Base-by-base conservation (phyloP, 805 yeast species). In the Candida ascalaphidarum region DNA sequence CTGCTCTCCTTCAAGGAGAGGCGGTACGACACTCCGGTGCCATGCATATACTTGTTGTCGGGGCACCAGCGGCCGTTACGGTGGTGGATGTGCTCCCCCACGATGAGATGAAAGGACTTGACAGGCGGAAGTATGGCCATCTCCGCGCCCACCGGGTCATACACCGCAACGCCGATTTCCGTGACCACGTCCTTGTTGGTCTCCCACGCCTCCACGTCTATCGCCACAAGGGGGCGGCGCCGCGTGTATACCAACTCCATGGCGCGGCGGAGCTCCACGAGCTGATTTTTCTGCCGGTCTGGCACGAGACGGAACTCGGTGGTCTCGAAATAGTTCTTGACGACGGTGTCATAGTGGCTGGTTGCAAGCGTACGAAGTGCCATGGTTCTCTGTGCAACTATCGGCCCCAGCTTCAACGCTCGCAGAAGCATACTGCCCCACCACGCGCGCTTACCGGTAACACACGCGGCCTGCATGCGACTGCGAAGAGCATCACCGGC, bases 201-300 rank as follows among this genome's bases (percentile, higher is more conserved):
- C 22, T 49, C 55, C 27, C 36, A 46, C 8, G 53, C 53, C 36
- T 49, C 55, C n/a, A 49, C 43, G 25, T 49, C 55, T 11, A 49
- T 33, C n/a, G 49, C 35, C 14, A 49, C 47, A 17, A 49, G 30
- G 10, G 55, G 55, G 20, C 31, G 27, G 12, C 35, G 24, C 21
- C 52, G 34, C 11, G 37, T 40, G 22, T 43, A 46, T 17, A 48
- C 52, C 14, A 33, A 27, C 23, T 40, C 37, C 44, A 49, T 45
- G 18, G 26, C 27, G n/a, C 27, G 17, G 8, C 34, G 33, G 19
- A 41, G 40, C 13, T 10, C 13, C 5, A 4, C 11, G 22, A 7
- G 6, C 6, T 7, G 12, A 5, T 9, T 9, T n/a, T 20, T 9
- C 22, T 20, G n/a, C n/a, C n/a, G n/a, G n/a, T 36, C 47, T 2